Base-by-base conservation (phyloP, 169 alveolate genomes). In the Cyclospora cayetanensis region DNA sequence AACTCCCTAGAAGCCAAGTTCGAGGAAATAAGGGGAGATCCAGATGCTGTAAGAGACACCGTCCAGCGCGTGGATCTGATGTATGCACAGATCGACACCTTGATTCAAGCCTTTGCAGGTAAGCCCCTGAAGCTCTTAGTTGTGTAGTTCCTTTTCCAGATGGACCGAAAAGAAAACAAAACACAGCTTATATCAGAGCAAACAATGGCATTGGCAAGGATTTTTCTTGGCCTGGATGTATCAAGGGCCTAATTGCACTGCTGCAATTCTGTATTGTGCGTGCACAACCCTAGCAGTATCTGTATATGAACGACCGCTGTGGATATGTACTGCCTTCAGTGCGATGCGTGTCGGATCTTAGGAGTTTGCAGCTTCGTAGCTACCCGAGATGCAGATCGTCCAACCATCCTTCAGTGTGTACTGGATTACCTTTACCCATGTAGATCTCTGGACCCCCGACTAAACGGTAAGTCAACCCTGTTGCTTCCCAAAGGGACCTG, bases 391-490 rank as follows among this genome's bases (percentile, higher is more conserved):
- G 63, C 88, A 25, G 74, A 74, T 22, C 20, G 53, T 22, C 85
- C 43, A 31, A 52, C 68, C 22, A 37, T 66, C n/a, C 43, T 80
- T 3, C 83, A 91, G 55, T 74, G 88, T n/a, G 91, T 72, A 0
- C 53, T 91, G 43, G 94, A 91, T 12, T 91, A 91, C 46, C 74
- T 91, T 5, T 91, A 91, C 18, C 94, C 94, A 22, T 91, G 94
- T 25, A 91, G 94, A 25, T 84, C 90, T 1, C 91, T 91, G 29
- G 94, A 91, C 76, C 87, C 94, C 4, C 84, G 94, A 4, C 85
- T 91, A 20, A 25, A 82, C 83, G 91, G 94, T 91, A n/a, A 42
- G 55, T 60, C 37, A 4, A 22, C 5, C 15, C 43, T 29, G n/a
- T n/a, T n/a, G n/a, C n/a, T n/a, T n/a, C n/a, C 66, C 22, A 22